These are phyloP conservation scores for Serendipita sp. DNA, from an alignment of 768 basidiomycete genomes.

Conservation along the genomic window DNA sequence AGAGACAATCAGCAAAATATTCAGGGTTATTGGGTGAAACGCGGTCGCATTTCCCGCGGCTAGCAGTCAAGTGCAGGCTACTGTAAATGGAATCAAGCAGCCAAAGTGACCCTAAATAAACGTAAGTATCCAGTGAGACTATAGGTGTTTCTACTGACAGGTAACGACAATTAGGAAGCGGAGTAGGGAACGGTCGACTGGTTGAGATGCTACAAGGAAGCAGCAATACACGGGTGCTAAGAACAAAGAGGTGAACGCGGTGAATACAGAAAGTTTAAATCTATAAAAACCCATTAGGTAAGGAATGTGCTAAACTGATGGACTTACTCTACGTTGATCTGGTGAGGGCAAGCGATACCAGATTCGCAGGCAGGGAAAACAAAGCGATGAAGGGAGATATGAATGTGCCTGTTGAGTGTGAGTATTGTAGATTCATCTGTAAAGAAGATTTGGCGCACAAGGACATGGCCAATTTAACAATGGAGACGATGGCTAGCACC, in stretches of 20 bases:
- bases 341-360: background rate
- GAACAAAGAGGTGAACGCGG: slow-evolving; percentile 1
- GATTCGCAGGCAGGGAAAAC: slow-evolving; percentile 4
- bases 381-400: background rate
- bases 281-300: background rate
- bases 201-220: slow-evolving; percentile 5
- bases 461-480: background rate
- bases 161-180: slow-evolving; percentile 1
- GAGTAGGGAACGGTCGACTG: background rate
- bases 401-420: background rate
- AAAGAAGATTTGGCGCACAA: background rate
- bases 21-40: slow-evolving; percentile 1
- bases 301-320: background rate
- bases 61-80: background rate
- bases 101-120: slow-evolving; percentile 1
- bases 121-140: background rate
- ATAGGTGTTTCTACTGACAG: background rate
- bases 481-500: background rate
- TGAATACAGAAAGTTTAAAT: slow-evolving; percentile 3
- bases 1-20: background rate
- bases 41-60: background rate
- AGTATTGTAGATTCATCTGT: background rate
- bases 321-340: slow-evolving; percentile 2
- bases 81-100: background rate
- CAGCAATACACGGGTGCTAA: slow-evolving; percentile 4